Base-by-base conservation (phyloP, 2,329 filamentous ascomycete genomes). In the Rhinocladiella mackenziei region DNA sequence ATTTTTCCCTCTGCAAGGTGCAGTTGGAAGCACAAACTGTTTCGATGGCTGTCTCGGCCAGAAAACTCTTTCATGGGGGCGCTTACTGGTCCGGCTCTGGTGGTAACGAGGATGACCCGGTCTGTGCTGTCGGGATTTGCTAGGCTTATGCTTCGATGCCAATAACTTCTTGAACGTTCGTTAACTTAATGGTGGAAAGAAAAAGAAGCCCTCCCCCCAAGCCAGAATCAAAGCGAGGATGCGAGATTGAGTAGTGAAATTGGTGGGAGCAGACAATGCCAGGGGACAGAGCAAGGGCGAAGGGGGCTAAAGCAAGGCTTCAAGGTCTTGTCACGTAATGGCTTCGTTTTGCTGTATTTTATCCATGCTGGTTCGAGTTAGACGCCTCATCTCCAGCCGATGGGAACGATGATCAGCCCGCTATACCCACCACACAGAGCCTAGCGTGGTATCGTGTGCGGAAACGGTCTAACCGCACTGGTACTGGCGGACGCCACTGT, bases 181-280 rank as follows among this genome's bases (percentile, higher is more conserved):
- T n/a, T n/a, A n/a, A n/a, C n/a, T n/a, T n/a, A n/a, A n/a, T n/a
- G n/a, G n/a, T n/a, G n/a, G n/a, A n/a, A n/a, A n/a, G n/a, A n/a
- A n/a, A n/a, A n/a, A n/a, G n/a, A n/a, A n/a, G n/a, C n/a, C n/a
- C n/a, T n/a, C n/a, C n/a, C n/a, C n/a, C n/a, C 17, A 31, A 30
- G 30, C 20, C 17, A 43, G 20, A 39, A 19, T 20, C 20, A 26
- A 23, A 18, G 46, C 20, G 28, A 13, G 17, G 39, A 25, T 39
- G 31, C 39, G 48, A 51, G 39, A 51, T 51, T 51, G 48, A 26
- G 39, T 19, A 14, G 37, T 25, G 35, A 51, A 43, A 51, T 51
- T 51, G 43, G 39, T 15, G 34, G 39, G 43, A 23, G 30, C 36
- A 28, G 32, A n/a, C n/a, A n/a, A 23, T 11, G 14, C 23, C 36